Percentiles rank a stretch among this genome's conserved stretches.
Evolutionary conservation across 768 basidiomycete species (phyloP).

Genomic region (Mycena leptocephala): DNA sequence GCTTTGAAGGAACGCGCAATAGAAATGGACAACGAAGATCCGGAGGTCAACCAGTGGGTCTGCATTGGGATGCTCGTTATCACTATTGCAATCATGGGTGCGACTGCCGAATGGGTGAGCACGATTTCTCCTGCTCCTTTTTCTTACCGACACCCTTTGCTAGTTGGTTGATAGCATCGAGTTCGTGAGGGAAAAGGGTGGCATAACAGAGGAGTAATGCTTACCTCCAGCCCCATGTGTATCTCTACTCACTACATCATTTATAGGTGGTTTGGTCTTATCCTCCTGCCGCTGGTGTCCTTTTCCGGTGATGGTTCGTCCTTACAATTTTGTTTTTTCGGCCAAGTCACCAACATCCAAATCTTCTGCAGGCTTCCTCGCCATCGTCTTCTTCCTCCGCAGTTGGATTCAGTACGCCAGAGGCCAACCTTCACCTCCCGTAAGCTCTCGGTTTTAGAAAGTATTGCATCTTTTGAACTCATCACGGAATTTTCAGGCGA

Average conservation of each 20-base stretch:
- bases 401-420: slow-evolving; percentile 53
- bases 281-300: slow-evolving; percentile 81
- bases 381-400: slow-evolving; percentile 71
- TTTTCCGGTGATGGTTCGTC: slow-evolving; percentile 77
- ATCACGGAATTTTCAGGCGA: slow-evolving; percentile 40
- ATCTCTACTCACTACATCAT: slow-evolving; percentile 1
- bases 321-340: neutral
- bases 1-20: slow-evolving; percentile 59
- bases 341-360: neutral
- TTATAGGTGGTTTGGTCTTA: slow-evolving; percentile 79
- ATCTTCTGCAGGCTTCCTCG: slow-evolving; percentile 56
- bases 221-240: neutral
- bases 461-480: neutral
- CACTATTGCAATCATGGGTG: slow-evolving; percentile 75
- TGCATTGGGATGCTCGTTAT: slow-evolving; percentile 68
- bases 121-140: neutral
- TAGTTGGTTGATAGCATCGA: slow-evolving; percentile 80
- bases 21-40: slow-evolving; percentile 56
- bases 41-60: slow-evolving; percentile 76
- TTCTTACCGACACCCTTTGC: neutral
- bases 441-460: neutral
- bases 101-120: slow-evolving; percentile 81
- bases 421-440: slow-evolving; percentile 59
- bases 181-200: slow-evolving; percentile 58
- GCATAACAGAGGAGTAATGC: slow-evolving; percentile 70